Base-by-base conservation (phyloP, 352 stramenopile species). In the Thalassiosira exigua region DNA sequence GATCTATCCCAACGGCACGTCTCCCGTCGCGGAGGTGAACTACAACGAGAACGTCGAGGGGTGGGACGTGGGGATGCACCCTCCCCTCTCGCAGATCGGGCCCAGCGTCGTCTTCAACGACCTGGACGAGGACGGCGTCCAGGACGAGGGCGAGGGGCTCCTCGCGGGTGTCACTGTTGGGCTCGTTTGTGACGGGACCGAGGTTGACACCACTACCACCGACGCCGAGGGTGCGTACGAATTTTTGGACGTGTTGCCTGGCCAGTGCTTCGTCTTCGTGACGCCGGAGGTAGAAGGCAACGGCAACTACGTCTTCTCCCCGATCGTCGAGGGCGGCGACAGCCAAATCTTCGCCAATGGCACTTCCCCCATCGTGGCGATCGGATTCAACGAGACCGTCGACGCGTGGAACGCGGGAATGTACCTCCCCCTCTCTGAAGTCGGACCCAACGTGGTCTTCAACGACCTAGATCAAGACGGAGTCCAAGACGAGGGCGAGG, bases 381-480 rank as follows among this genome's bases (percentile, higher is more conserved):
- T 81, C 4, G 26, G 39, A 17, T 58, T 44, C 48, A 39, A 59
- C 39, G 50, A 36, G 66, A 65, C 50, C 64, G 51, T 68, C 24
- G 26, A 71, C 26, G 60, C 56, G 22, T 75, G 57, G 64, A 26
- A 75, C 66, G 65, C 75, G 54, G 72, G 72, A 9, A 52, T 81
- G 50, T 71, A 68, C 54, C 1, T 57, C 5, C 64, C 73, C 27
- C 64, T 71, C 32, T 51, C 74, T 60, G 72, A 56, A 11, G 56
- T 82, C 11, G 74, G 74, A 65, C 73, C 73, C 0, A 70, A 82
- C 51, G 71, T 68, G 46, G 73, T 81, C 27, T 81, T 65, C 64
- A 58, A 76, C 42, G 73, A 81, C 64, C 50, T 67, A 17, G 70
- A 75, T 60, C 64, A 51, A 32, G 51, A 81, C 42, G 73, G 73